Base-by-base conservation (phyloP, 1,139 yeast species). In the Spathaspora sp. region DNA sequence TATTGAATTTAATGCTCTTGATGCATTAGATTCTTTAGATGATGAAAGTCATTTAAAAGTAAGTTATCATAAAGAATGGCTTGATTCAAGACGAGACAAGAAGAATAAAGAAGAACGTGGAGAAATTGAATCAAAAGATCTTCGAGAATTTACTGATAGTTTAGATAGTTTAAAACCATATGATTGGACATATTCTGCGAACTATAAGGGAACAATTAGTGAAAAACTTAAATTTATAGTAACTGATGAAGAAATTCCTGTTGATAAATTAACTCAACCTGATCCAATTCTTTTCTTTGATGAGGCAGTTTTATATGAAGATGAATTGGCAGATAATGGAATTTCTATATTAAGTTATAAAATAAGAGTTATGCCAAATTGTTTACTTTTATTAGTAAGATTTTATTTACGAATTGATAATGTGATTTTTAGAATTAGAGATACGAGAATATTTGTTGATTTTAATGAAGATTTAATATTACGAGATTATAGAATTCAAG, bases 261-360 rank as follows among this genome's bases (percentile, higher is more conserved):
- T 88, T 18, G 81, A 81, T 17, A 81, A 84, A 60, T 72, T 93
- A 43, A 72, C 81, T 42, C 74, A 76, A 47, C 91, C 87, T 6
- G 97, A 90, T 56, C 97, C 96, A 2, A 93, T 93, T 41, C 62
- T 89, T 44, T 89, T 89, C 61, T 93, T 82, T 60, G 98, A 90
- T 61, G 97, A 91, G 57, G 82, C 89, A 67, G 81, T 89, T 7
- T 70, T 95, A 29, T 95, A 81, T 60, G 99, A 93, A 61, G 99
- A 93, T 60, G 99, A 93, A 62, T 72, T 93, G 47, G 99, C 96
- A 3, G 99, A 93, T 64, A 93, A 93, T 63, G 99, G 99, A 3
- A 86, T 89, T 23, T 82, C 95, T 0, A 78, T 89, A 47, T 67
- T 89, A 45, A 81, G 84, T 45, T 82, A 85, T 27, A 90, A 90